Evolutionary conservation across 2,329 filamentous ascomycete genomes (phyloP).

Genomic region (Amylocarpus encephaloides): DNA sequence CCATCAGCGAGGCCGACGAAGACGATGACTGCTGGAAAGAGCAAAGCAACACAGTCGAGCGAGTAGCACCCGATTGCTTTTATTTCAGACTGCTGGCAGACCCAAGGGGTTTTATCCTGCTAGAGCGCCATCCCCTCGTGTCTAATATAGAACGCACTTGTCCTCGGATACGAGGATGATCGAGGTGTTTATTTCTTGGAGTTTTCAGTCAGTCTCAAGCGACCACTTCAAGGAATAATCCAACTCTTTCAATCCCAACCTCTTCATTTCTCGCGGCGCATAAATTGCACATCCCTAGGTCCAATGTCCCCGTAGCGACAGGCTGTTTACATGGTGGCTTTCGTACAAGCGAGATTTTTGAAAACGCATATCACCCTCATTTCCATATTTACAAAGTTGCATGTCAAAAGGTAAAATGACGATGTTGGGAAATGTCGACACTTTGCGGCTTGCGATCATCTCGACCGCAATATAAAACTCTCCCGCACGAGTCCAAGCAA

Average conservation of each 20-base stretch:
- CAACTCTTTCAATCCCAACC: neutral
- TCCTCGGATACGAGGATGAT: too few relatives aligned
- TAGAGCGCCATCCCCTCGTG: too few relatives aligned
- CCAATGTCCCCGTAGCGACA: neutral
- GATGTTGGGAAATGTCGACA: slow-evolving; percentile 3
- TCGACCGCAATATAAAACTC: neutral
- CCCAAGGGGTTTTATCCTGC: too few relatives aligned
- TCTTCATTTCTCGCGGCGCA: neutral
- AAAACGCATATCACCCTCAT: neutral
- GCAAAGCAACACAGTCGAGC: too few relatives aligned
- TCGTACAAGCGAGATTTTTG: neutral
- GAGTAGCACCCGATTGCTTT: too few relatives aligned
- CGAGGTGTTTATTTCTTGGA: too few relatives aligned
- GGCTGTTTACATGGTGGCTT: too few relatives aligned
- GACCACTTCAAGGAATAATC: neutral
- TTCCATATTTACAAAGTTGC: too few relatives aligned
- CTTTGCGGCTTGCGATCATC: slow-evolving; percentile 3
- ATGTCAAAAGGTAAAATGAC: neutral
- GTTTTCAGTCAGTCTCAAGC: neutral
- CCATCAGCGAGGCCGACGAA: too few relatives aligned
- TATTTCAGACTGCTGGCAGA: too few relatives aligned
- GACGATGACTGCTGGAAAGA: too few relatives aligned
- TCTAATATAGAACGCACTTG: too few relatives aligned
- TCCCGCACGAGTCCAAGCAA: neutral
- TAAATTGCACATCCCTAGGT: neutral